Evolutionary conservation across 2,329 filamentous ascomycete genomes (phyloP), one percentile per base, ranked within the genome.

Genomic region (Iodosphaeria phyllophila): DNA sequence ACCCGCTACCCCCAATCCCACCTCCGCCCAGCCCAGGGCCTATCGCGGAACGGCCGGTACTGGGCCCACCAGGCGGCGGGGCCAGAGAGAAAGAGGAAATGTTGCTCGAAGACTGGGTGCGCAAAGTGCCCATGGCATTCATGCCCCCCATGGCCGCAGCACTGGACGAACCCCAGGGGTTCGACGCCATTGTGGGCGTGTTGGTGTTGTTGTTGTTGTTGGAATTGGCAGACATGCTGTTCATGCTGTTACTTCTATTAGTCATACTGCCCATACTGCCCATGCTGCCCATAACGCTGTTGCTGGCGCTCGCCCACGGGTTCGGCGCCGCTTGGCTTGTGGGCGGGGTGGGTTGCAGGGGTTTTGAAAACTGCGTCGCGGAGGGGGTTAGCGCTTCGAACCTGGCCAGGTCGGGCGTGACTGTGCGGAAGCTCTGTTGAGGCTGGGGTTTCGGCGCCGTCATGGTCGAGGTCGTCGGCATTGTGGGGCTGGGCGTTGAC

Each of bases 281-380:
- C 51, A 30, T 5, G 48, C 24, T n/a, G 51, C 29, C 5, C 52
- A 33, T 1, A 51, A 32, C 0, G 54, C 30, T 1, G 51, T 38
- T 5, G 52, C 40, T 26, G 61, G 42, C 20, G 36, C 36, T 24
- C 19, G 4, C 35, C 26, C 29, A 48, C 64, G 64, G 65, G 46
- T 66, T 58, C 28, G 66, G 50, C 10, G 56, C 53, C 1, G 55
- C 47, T 34, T 22, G 41, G 17, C 34, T 23, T 23, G 32, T 14
- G 25, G 40, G 28, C 31, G 29, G 28, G 20, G 22, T 30, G 3
- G 63, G 60, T 27, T 63, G 63, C 16, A 71, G 43, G 0, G 69
- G 68, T 31, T 72, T 58, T 3, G 68, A 72, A 40, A 60, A 74
- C 42, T 75, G 69, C 2, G 69, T 74, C 9, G 60, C 52, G 4